These are phyloP conservation scores for Eucalyptus marginata DNA, from an alignment of 345 rosid genomes.

Conservation along the genomic window DNA sequence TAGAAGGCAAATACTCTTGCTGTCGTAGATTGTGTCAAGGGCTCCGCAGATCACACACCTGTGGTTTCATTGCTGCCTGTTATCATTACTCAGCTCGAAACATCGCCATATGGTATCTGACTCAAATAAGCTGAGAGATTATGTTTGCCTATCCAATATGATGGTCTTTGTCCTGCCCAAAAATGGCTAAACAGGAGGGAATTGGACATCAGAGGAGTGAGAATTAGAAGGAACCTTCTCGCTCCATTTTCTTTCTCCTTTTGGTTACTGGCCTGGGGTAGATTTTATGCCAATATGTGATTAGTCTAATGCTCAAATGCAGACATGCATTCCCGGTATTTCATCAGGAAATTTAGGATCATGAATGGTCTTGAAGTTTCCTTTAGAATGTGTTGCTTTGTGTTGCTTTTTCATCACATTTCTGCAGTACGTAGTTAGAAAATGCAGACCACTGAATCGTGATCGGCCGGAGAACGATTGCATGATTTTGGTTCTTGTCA, in stretches of 20 bases:
- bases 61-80: neutral
- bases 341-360: neutral
- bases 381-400: neutral
- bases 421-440: neutral
- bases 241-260: neutral
- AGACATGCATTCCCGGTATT: neutral
- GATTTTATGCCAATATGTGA: neutral
- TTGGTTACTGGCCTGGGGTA: neutral
- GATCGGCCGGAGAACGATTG: neutral
- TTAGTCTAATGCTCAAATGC: neutral
- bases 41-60: neutral
- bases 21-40: neutral
- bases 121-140: neutral
- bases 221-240: neutral
- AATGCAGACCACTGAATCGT: neutral
- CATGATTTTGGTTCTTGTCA: neutral
- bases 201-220: neutral
- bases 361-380: neutral
- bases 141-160: neutral
- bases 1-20: neutral
- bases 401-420: neutral
- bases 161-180: neutral
- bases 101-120: neutral
- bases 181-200: neutral
- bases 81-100: neutral